Evolutionary conservation across 2,329 filamentous ascomycete species (phyloP).

Genomic region (Byssochlamys sp.): DNA sequence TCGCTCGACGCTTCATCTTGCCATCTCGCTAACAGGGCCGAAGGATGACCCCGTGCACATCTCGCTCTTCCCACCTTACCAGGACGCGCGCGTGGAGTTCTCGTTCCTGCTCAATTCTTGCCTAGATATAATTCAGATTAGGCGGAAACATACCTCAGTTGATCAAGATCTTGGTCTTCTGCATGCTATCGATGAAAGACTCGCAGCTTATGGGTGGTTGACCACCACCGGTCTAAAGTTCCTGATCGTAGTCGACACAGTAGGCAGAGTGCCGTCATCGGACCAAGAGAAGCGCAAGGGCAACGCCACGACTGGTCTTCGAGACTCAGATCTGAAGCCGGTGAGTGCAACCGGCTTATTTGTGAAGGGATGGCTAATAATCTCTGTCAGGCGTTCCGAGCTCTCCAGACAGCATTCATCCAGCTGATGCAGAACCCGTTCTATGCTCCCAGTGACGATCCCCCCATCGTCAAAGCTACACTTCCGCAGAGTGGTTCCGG

Average conservation of each 20-base stretch:
- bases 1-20: neutral
- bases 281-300: slow-evolving; percentile 22
- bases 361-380: neutral
- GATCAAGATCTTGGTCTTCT: slow-evolving; percentile 84
- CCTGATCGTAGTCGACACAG: slow-evolving; percentile 82
- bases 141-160: slow-evolving; percentile 59
- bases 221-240: slow-evolving; percentile 92
- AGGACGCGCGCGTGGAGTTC: slow-evolving; percentile 62
- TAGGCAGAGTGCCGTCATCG: slow-evolving; percentile 50
- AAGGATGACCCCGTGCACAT: slow-evolving; percentile 96
- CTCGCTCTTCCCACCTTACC: slow-evolving; percentile 71
- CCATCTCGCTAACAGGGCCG: slow-evolving; percentile 6
- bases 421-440: slow-evolving; percentile 85
- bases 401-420: slow-evolving; percentile 88
- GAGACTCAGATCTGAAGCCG: slow-evolving; percentile 78
- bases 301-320: slow-evolving; percentile 52
- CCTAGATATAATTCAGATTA: slow-evolving; percentile 86
- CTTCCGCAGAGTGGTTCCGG: slow-evolving; percentile 39
- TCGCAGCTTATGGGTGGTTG: slow-evolving; percentile 90
- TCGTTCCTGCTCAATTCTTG: slow-evolving; percentile 82
- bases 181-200: slow-evolving; percentile 83
- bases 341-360: slow-evolving; percentile 39
- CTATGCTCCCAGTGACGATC: slow-evolving; percentile 77
- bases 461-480: slow-evolving; percentile 45
- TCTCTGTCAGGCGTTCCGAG: slow-evolving; percentile 64